These are phyloP conservation scores for Teunomyces tritomae DNA, from an alignment of 805 yeast genomes.

Conservation along the genomic window DNA sequence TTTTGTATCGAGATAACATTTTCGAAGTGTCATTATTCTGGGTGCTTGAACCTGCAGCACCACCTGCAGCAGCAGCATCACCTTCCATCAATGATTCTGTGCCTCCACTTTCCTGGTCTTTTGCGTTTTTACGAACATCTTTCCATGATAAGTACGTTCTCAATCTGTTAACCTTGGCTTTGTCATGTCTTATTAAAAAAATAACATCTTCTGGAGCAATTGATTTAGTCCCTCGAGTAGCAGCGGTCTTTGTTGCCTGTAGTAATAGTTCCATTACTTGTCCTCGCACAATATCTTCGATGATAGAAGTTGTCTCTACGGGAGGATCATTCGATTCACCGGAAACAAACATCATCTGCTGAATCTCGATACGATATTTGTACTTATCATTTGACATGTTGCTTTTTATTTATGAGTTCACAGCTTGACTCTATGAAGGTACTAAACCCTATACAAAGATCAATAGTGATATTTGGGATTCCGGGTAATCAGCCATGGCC, in stretches of 20 bases:
- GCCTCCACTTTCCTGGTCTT: slow-evolving; percentile 54
- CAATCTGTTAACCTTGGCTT: slow-evolving; percentile 87
- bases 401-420: not conserved
- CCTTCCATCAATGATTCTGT: slow-evolving; percentile 49
- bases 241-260: slow-evolving; percentile 77
- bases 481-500: slow-evolving; percentile 2
- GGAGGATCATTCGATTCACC: slow-evolving; percentile 97
- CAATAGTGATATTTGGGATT: not conserved
- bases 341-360: slow-evolving; percentile 96
- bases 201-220: slow-evolving; percentile 92
- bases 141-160: slow-evolving; percentile 95
- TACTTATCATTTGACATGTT: slow-evolving; percentile 41
- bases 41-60: slow-evolving; percentile 33
- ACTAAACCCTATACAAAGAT: not conserved
- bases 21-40: slow-evolving; percentile 37
- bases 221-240: slow-evolving; percentile 74
- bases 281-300: slow-evolving; percentile 92
- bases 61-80: slow-evolving; percentile 45
- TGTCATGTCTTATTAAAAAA: slow-evolving; percentile 86
- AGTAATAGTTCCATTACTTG: slow-evolving; percentile 85
- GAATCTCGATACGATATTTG: slow-evolving; percentile 88
- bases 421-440: not conserved
- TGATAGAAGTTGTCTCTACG: slow-evolving; percentile 82
- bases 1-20: slow-evolving; percentile 54
- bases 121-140: slow-evolving; percentile 82